Base-by-base conservation (phyloP, 75 land plant genomes). In the Ceratopteris richardii region DNA sequence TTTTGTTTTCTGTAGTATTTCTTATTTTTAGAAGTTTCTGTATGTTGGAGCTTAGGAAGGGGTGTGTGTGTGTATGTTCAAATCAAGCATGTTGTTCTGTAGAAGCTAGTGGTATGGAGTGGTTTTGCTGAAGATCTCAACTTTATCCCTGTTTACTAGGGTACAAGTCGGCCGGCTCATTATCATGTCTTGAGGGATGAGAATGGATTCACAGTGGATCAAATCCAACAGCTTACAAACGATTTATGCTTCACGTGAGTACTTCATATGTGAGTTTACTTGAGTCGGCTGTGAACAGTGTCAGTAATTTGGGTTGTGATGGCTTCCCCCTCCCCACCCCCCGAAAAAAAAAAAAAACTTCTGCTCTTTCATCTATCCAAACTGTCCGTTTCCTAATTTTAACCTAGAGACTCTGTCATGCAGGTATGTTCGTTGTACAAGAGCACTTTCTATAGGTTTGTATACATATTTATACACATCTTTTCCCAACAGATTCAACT, bases 161-260 rank as follows among this genome's bases (percentile, higher is more conserved):
- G 76, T 17, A 73, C 76, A 14, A 70, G 66, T 25, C 51, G 58
- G 36, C 76, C 76, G 13, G 41, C 66, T n/a, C 76, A 73, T 30
- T 73, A 73, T 24, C 48, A 61, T 47, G 74, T 73, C 16, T 40
- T 73, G 27, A 40, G 71, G 42, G 76, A 73, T 55, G 76, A 73
- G 36, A 44, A 47, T 43, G 65, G 65, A 25, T 73, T 73, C 22
- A 28, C 66, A 12, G 42, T 60, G 28, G 57, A 58, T 58, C 30
- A 50, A 1, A 63, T 67, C 28, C 70, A 67, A 24, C 51, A 24
- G 33, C 29, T 67, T 22, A 67, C 70, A 31, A 36, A 67, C 26
- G 66, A 67, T 37, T 39, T 62, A 1, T 67, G 70, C n/a, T 67
- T 31, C 66, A 47, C 60, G 67, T 64, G 29, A 36, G 66, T 59